A percentile compares a stretch with the other conserved stretches of the same genome.
phyloP scores from a whole-genome alignment of 257 asterid species.

The Solanum raphanifolium region DNA sequence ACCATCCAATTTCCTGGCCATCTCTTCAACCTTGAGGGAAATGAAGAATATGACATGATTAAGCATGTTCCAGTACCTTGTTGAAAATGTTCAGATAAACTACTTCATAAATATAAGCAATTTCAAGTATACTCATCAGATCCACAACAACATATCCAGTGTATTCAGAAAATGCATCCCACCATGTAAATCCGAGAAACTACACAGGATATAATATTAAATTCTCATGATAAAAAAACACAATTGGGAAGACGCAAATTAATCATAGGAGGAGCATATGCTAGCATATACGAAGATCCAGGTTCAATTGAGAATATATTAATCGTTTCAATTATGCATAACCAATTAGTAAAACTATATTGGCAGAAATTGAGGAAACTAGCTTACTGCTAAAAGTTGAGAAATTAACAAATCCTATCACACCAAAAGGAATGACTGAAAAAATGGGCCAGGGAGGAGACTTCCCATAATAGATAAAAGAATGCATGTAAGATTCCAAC shows the following conservation, averaged over 20 bases:
- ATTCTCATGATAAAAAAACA: not conserved
- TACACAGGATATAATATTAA: not conserved
- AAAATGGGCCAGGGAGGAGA: not conserved
- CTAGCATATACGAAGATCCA: not conserved
- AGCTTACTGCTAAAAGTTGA: not conserved
- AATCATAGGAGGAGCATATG: not conserved
- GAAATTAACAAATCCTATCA: not conserved
- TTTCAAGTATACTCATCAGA: not conserved
- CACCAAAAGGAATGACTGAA: not conserved
- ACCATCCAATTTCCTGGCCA: conserved; percentile 57
- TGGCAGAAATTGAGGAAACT: not conserved
- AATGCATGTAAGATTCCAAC: not conserved
- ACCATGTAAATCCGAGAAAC: not conserved
- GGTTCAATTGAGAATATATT: not conserved
- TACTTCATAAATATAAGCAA: not conserved
- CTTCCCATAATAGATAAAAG: not conserved
- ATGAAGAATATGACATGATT: not conserved
- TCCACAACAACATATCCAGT: not conserved
- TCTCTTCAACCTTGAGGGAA: conserved; percentile 67
- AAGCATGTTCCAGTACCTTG: not conserved
- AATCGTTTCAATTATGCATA: not conserved
- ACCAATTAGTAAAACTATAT: not conserved
- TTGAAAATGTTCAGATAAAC: not conserved
- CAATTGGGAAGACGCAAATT: not conserved
- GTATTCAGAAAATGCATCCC: not conserved